Conservation (phyloP, 352 stramenopile genomes). For the Globisporangium canariense region DNA sequence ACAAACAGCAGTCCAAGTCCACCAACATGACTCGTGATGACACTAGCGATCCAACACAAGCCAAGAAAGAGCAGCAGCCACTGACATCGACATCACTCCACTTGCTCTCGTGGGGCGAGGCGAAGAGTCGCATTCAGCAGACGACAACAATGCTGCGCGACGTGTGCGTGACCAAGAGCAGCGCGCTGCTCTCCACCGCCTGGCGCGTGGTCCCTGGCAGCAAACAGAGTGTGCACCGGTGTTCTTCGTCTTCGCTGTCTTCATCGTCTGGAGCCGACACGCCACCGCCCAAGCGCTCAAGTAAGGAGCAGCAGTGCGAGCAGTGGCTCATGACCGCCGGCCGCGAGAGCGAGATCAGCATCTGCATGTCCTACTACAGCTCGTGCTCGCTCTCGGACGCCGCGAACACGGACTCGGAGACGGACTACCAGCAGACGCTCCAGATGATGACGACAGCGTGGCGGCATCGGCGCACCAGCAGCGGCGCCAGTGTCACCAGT, state of each 20-base stretch:
- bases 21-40: neutral
- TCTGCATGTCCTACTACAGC: slow-evolving; percentile 18
- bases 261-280: neutral
- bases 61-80: neutral
- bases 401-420: neutral
- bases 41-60: neutral
- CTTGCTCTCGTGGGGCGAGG: neutral
- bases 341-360: slow-evolving; percentile 14
- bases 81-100: neutral
- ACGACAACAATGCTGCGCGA: slow-evolving; percentile 1
- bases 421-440: neutral
- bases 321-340: neutral
- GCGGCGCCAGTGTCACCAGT: neutral
- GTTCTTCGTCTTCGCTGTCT: neutral
- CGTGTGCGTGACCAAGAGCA: slow-evolving; percentile 9
- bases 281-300: neutral
- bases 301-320: neutral
- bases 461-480: neutral
- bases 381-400: slow-evolving; percentile 12
- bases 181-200: neutral
- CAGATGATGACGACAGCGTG: neutral
- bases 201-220: neutral
- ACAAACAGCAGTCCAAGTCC: neutral
- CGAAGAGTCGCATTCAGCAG: slow-evolving; percentile 10
- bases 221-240: neutral